phyloP scores from a whole-genome alignment of 306 rosid genomes.

The Benincasa hispida region DNA sequence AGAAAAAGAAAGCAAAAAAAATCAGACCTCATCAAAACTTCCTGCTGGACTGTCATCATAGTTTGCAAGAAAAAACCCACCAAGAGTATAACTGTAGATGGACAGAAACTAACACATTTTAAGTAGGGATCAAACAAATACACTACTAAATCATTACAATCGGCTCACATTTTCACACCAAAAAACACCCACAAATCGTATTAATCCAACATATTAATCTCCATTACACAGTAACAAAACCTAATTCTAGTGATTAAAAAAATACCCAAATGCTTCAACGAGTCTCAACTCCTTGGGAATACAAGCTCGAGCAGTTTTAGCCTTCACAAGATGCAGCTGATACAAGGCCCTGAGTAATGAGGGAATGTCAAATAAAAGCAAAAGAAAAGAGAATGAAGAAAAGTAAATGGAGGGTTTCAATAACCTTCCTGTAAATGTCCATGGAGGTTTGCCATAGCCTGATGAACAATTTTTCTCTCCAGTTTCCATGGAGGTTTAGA shows the following conservation, averaged over 20 bases:
- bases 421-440: conserved; percentile 78
- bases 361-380: neutral
- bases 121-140: neutral
- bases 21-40: conserved; percentile 66
- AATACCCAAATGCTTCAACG: conserved; percentile 85
- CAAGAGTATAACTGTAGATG: conserved; percentile 66
- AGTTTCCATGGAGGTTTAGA: conserved; percentile 25
- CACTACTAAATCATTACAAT: neutral
- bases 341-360: conserved; percentile 55
- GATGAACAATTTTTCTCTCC: conserved; percentile 31
- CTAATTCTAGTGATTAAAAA: neutral
- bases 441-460: conserved; percentile 77
- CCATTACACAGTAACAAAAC: neutral
- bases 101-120: neutral
- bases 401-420: conserved; percentile 2
- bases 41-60: conserved; percentile 93
- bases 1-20: neutral
- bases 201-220: neutral
- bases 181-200: neutral
- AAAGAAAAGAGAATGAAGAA: neutral
- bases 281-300: conserved; percentile 81
- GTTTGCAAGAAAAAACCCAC: conserved; percentile 90
- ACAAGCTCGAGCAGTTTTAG: conserved; percentile 58
- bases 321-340: conserved; percentile 85
- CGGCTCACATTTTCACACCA: too few relatives aligned